These are phyloP conservation scores for Populus deltoides DNA, from an alignment of 345 rosid genomes.

Conservation along the genomic window DNA sequence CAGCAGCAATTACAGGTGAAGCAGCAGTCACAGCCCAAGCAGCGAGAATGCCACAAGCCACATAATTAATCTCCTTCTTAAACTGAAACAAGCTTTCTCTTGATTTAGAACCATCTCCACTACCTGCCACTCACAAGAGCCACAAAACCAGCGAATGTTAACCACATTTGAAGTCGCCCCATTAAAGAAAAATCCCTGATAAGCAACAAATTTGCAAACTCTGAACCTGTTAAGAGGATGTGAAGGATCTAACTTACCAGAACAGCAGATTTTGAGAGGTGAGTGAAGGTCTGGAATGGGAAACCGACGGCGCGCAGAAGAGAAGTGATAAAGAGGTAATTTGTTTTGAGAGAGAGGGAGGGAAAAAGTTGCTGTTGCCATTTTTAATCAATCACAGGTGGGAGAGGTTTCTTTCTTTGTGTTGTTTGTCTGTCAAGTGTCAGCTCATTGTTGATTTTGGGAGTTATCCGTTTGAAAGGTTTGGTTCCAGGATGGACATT, in stretches of 20 bases:
- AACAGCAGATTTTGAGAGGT: slow-evolving; percentile 41
- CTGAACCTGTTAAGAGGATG: background rate
- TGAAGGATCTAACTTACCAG: slow-evolving; percentile 31
- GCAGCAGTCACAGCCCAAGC: slow-evolving; percentile 62
- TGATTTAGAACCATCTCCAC: slow-evolving; percentile 18
- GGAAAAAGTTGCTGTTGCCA: slow-evolving; percentile 40
- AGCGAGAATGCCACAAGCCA: slow-evolving; percentile 71
- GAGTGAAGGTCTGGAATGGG: slow-evolving; percentile 20
- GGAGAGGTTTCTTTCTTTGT: background rate
- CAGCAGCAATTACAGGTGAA: slow-evolving; percentile 78
- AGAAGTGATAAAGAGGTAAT: slow-evolving; percentile 14
- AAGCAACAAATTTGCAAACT: background rate
- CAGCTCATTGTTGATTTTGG: background rate
- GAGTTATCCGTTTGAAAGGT: too few species aligned
- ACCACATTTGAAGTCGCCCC: background rate
- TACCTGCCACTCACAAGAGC: slow-evolving; percentile 32
- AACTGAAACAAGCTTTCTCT: slow-evolving; percentile 30
- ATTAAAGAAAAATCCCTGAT: background rate
- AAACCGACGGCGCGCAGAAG: slow-evolving; percentile 23
- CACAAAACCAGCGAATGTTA: slow-evolving; percentile 1
- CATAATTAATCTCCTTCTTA: slow-evolving; percentile 49
- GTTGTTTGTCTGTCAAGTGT: background rate
- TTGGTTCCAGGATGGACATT: too few species aligned
- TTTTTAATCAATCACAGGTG: slow-evolving; percentile 12
- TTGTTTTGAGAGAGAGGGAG: slow-evolving; percentile 32